Evolutionary conservation across 306 rosid species (phyloP), one percentile per base, ranked within the genome.

Genomic region (Aeschynomene evenia): DNA sequence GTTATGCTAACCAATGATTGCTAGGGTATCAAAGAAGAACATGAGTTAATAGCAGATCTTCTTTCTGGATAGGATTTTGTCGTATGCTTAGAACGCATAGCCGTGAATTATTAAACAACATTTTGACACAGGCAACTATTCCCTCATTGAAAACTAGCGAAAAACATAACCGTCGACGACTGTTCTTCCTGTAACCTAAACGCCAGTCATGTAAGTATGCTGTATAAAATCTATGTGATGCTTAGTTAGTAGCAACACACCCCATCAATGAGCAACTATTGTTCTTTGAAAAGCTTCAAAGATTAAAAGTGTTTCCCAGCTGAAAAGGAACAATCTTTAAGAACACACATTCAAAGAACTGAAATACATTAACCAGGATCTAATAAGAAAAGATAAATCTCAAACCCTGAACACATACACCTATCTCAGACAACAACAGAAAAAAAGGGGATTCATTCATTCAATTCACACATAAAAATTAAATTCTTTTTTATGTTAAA

Each of bases 1-100:
- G 1, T 42, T 33, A 72, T 57, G 52, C 64, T 45, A 61, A 66
- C 68, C 46, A 61, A 64, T 46, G 51, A 19, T 77, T 69, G 67
- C 50, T 51, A 64, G 8, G 49, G 31, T 57, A 24, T 56, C 40
- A 18, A 73, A 64, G 48, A 71, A 54, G 28, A 63, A 56, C 39
- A 26, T 4, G 15, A n/a, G 4, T 33, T 14, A 4, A 52, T 53
- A 55, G 34, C 8, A 5, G 9, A 33, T 54, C 7, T 60, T 40
- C 59, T 63, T 51, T 66, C 33, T 4, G 50, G 24, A 46, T 39
- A 46, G 11, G 46, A 22, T 46, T 19, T 36, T 19, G 8, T 9
- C 13, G 4, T 52, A 29, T 19, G 13, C 43, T 23, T 36, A 31
- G 19, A 71, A 11, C 65, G 3, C 6, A 11, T 51, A 68, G 22